phyloP scores from a whole-genome alignment of 106 monocot genomes.

The Narthecium ossifragum region DNA sequence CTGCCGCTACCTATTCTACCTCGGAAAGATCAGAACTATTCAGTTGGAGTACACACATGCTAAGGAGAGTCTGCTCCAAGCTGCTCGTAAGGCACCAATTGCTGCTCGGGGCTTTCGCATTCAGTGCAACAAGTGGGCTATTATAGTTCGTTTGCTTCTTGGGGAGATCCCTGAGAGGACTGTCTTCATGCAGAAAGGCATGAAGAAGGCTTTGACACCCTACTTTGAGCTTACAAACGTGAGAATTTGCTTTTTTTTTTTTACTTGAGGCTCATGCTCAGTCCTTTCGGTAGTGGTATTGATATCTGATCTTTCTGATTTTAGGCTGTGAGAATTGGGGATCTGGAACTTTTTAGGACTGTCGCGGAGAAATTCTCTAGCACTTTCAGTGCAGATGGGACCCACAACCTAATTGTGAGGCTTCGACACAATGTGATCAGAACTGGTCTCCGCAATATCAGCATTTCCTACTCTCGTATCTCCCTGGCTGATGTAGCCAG shows the following conservation, averaged over 20 bases:
- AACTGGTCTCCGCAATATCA: conserved; percentile 92
- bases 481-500: conserved; percentile 71
- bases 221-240: conserved; percentile 99
- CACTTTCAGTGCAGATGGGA: conserved; percentile 62
- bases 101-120: conserved; percentile 85
- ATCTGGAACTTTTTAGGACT: conserved; percentile 73
- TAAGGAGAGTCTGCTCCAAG: conserved; percentile 91
- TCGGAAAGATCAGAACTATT: conserved; percentile 96
- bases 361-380: conserved; percentile 76
- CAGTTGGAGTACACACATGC: conserved; percentile 99
- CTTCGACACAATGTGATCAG: conserved; percentile 95
- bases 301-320: not conserved
- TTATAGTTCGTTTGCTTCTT: conserved; percentile 82
- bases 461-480: conserved; percentile 89
- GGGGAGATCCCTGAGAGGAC: conserved; percentile 97
- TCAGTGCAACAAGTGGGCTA: conserved; percentile 95
- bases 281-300: not conserved
- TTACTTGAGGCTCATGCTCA: not conserved
- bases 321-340: conserved; percentile 95
- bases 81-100: conserved; percentile 83
- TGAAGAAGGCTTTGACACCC: conserved; percentile 84
- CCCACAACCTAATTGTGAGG: conserved; percentile 86
- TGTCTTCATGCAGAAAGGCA: conserved; percentile 98
- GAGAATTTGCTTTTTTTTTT: conserved; percentile 4
- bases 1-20: conserved; percentile 84